phyloP scores from a whole-genome alignment of 495 filamentous ascomycete genomes.

The Hypoxylon crocopeplum region DNA sequence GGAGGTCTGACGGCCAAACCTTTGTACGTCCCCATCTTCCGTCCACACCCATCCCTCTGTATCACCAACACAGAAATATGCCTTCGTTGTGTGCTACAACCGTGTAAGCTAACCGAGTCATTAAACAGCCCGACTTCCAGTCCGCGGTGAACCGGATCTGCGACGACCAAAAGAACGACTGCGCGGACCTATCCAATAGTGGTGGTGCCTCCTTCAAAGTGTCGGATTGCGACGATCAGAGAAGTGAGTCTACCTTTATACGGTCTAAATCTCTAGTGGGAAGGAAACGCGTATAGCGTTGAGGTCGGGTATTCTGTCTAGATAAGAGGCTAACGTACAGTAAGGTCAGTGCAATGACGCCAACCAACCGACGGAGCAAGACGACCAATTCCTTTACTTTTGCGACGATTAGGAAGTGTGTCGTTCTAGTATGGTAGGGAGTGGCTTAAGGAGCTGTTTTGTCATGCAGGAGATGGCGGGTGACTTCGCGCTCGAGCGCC shows the following conservation, averaged over 20 bases:
- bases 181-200: constrained; percentile 44
- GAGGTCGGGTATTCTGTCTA: too few relatives aligned
- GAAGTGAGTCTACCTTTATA: constrained; percentile 38
- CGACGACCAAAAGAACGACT: constrained; percentile 51
- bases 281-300: too few relatives aligned
- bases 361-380: constrained; percentile 18
- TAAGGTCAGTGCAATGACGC: constrained; percentile 15
- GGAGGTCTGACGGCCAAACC: constrained; percentile 44
- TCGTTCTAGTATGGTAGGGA: too few relatives aligned
- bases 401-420: constrained; percentile 19
- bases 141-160: constrained; percentile 47
- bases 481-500: too few relatives aligned
- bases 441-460: too few relatives aligned
- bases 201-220: constrained; percentile 37
- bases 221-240: constrained; percentile 47
- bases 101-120: neutral
- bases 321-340: too few relatives aligned
- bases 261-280: neutral
- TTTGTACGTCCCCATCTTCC: constrained; percentile 49
- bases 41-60: neutral
- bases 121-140: constrained; percentile 46
- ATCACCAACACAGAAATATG: neutral
- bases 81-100: neutral
- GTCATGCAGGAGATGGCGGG: too few relatives aligned
- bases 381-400: constrained; percentile 27